Evolutionary conservation across 176 grass and related monocot species (phyloP).

Genomic region (Rhynchospora breviuscula): DNA sequence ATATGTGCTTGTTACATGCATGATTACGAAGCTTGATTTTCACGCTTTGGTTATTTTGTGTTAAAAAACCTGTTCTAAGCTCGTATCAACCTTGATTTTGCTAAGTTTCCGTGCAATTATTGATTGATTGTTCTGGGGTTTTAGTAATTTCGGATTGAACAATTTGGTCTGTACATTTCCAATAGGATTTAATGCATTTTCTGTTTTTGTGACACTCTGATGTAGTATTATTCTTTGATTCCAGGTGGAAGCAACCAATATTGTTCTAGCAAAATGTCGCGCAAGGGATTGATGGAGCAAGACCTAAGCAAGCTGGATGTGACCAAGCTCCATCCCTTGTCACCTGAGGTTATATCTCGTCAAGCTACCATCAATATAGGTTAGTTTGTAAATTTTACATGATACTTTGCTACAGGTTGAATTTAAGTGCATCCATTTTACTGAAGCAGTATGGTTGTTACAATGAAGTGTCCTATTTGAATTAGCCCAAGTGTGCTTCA

Average conservation of each 20-base stretch:
- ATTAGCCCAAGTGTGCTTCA: background rate
- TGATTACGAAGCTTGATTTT: background rate
- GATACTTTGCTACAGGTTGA: background rate
- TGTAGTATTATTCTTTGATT: background rate
- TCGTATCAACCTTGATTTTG: background rate
- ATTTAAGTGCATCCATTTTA: background rate
- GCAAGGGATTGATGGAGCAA: slow-evolving; percentile 85
- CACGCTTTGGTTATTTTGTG: background rate
- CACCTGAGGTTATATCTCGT: slow-evolving; percentile 80
- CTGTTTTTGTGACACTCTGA: background rate
- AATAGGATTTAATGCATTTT: background rate
- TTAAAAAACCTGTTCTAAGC: background rate
- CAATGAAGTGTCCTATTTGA: background rate
- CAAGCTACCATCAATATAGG: slow-evolving; percentile 90
- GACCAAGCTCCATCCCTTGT: slow-evolving; percentile 62
- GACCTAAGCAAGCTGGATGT: slow-evolving; percentile 81
- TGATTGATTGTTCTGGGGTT: background rate
- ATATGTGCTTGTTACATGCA: background rate
- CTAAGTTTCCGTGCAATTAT: background rate
- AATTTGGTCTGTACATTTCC: background rate
- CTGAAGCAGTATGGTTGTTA: background rate
- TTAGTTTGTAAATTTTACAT: slow-evolving; percentile 4
- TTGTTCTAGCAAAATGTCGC: slow-evolving; percentile 48
- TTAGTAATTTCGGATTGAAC: too few relatives aligned
- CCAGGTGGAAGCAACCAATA: background rate